Base-by-base conservation (phyloP, 352 stramenopile species). In the Pythium sukuiense region DNA sequence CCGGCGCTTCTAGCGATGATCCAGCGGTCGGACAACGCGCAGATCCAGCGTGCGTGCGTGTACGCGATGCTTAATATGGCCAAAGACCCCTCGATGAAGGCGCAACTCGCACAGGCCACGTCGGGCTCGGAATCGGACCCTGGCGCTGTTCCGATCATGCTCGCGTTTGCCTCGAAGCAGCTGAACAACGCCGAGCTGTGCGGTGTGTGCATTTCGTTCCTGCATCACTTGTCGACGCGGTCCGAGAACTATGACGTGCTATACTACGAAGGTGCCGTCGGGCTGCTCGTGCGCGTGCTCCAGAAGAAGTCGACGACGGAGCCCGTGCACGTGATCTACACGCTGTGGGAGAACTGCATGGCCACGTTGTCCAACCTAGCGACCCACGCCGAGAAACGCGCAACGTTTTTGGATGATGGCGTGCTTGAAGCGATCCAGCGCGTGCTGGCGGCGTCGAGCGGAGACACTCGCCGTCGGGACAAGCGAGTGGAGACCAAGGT, bases 11-110 rank as follows among this genome's bases (percentile, higher is more conserved):
- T 91, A 27, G 67, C 78, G 46, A 76, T 88, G 55, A 76, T 95
- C 32, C 63, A 66, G 59, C 85, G 73, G 41, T 67, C 69, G 14
- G 41, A 61, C 39, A 89, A 77, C 53, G 79, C 79, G 24, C 77
- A 87, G 54, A 93, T 92, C 59, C 83, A 92, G 59, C 83, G 85
- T 20, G 84, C 86, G 12, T 92, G 83, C 27, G 84, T 87, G 9
- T 92, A 88, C 62, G 84, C 84, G n/a, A 87, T 95, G 76, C 65
- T 92, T 29, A 87, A 76, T 16, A 72, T 95, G 30, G 82, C 83
- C 16, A 85, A 83, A 39, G 86, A 93, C 46, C 72, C 77, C 1
- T 73, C 67, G 5, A 92, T 93, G 84, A 91, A 89, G 70, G 85
- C 77, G 0, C 74, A 84, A 13, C 73, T 96, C 6, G 79, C 79